Evolutionary conservation across 768 basidiomycete genomes (phyloP), one percentile per base, ranked within the genome.

Genomic region (Calocera cornea): DNA sequence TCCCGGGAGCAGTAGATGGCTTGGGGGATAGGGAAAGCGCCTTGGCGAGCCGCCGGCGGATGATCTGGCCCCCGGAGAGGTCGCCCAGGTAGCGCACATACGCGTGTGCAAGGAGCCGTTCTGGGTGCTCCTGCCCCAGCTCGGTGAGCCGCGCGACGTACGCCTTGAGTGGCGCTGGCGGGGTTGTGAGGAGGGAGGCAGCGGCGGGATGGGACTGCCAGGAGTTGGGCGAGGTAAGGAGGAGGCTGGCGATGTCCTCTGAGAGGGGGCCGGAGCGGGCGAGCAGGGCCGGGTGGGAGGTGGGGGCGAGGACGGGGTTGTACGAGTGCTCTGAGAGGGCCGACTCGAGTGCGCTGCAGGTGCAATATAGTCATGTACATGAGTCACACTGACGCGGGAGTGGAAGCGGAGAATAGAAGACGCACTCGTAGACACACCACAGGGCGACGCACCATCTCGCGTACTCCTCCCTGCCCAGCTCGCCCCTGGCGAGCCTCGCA

Each of bases 21-120:
- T n/a, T n/a, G 34, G 80, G 79, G 65, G 85, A 81, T 1, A 91
- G 80, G 14, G 76, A 79, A 72, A 90, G 92, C 16, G 87, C 83
- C 74, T 87, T 87, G 17, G 81, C 80, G n/a, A 90, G 74, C 36
- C 79, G 80, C 44, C 83, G 79, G 27, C 84, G 80, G 72, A 91
- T 85, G 68, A 82, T 78, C 77, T 91, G 90, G 0, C 90, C 90
- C 3, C 90, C 89, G 49, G 86, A 87, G 34, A 91, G 79, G 74
- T 92, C 89, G 63, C 89, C 90, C 34, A 91, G 81, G 75, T 91
- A 91, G 36, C 89, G 83, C n/a, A 90, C 87, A 72, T 91, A 91
- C 0, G 89, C 81, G 75, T 92, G 90, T 0, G 89, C 86, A 7
- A 92, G 80, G 8, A 92, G 82, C 5, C 79, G 76, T 0, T 82